Percentiles rank a stretch among this genome's conserved stretches.
These are phyloP conservation scores for Hawksworthiomyces lignivorus DNA, from an alignment of 2,329 filamentous ascomycete genomes.

Conservation along the genomic window DNA sequence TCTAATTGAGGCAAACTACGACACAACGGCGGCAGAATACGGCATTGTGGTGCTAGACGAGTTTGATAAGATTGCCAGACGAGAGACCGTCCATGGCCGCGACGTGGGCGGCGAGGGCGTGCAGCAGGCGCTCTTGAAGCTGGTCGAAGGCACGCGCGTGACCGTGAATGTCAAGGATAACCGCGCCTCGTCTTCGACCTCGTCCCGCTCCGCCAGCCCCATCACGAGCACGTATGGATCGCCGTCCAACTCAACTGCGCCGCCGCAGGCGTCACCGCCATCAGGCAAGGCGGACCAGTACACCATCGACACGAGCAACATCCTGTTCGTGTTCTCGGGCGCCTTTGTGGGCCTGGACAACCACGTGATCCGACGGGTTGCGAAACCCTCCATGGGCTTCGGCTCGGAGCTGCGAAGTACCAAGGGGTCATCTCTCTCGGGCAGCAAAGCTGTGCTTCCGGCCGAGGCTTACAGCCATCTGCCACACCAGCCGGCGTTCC, in stretches of 20 bases:
- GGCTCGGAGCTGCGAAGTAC: slow-evolving; percentile 69
- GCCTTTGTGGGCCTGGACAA: slow-evolving; percentile 93
- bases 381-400: slow-evolving; percentile 81
- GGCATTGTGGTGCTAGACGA: slow-evolving; percentile 96
- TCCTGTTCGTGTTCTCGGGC: slow-evolving; percentile 93
- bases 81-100: slow-evolving; percentile 79
- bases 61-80: slow-evolving; percentile 91
- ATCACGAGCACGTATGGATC: slow-evolving; percentile 47
- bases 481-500: slow-evolving; percentile 40
- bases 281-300: slow-evolving; percentile 52
- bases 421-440: slow-evolving; percentile 36
- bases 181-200: slow-evolving; percentile 34
- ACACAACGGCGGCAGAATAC: slow-evolving; percentile 73
- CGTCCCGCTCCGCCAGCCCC: slow-evolving; percentile 38
- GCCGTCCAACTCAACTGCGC: slow-evolving; percentile 32
- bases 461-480: slow-evolving; percentile 51
- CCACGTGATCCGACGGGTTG: slow-evolving; percentile 76
- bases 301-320: slow-evolving; percentile 87
- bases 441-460: slow-evolving; percentile 53
- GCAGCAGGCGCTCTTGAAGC: slow-evolving; percentile 89
- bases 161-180: slow-evolving; percentile 84
- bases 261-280: slow-evolving; percentile 38
- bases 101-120: slow-evolving; percentile 96
- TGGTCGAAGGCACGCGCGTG: slow-evolving; percentile 91
- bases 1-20: slow-evolving; percentile 83